phyloP scores from a whole-genome alignment of 2,329 filamentous ascomycete genomes.

The Lachnellula hyalina region DNA sequence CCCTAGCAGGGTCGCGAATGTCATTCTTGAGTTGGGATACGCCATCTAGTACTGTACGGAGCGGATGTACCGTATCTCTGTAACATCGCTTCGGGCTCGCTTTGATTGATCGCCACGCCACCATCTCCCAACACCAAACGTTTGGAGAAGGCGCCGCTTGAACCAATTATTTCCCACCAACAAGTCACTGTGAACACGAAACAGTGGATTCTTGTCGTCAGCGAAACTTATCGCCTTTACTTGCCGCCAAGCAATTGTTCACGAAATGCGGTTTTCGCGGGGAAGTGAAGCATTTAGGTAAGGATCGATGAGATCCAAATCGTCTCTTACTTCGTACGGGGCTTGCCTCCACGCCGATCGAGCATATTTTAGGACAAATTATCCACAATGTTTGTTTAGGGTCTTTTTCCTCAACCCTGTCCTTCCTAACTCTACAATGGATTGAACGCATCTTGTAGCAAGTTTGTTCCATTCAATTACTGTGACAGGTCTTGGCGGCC shows the following conservation, averaged over 20 bases:
- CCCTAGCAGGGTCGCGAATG: background rate
- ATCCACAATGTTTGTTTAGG: background rate
- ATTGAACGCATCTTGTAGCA: slow-evolving; percentile 3
- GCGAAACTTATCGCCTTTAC: background rate
- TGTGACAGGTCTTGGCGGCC: slow-evolving; percentile 8
- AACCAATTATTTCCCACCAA: background rate
- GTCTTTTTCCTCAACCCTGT: background rate
- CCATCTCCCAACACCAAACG: background rate
- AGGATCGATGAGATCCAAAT: background rate
- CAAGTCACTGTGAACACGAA: background rate
- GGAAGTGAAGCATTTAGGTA: too few relatives aligned
- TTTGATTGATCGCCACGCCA: background rate
- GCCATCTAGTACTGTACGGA: too few relatives aligned
- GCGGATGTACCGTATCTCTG: background rate
- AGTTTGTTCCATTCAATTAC: slow-evolving; percentile 10
- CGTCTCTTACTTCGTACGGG: background rate
- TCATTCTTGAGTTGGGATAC: background rate
- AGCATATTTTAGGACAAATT: background rate
- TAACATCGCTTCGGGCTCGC: background rate
- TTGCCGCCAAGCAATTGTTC: background rate
- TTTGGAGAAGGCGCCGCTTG: background rate
- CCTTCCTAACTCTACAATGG: background rate
- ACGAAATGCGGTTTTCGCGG: background rate
- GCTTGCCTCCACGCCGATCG: slow-evolving; percentile 5
- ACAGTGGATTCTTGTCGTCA: background rate